phyloP scores from a whole-genome alignment of 176 grass and related monocot genomes.

The Oryza meyeriana region DNA sequence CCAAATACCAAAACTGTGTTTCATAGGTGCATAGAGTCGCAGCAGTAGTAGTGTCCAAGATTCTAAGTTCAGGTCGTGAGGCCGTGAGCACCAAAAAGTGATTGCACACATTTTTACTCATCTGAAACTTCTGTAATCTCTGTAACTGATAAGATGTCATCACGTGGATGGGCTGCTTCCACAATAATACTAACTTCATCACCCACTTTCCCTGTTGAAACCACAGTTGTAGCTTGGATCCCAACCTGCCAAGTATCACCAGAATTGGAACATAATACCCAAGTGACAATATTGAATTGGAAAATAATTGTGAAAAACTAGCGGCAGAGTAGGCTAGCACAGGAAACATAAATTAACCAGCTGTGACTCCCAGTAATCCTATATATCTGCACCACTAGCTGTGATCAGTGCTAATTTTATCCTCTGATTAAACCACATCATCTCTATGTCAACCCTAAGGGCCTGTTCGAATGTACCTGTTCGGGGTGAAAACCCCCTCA shows the following conservation, averaged over 20 bases:
- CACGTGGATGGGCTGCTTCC: conserved; percentile 70
- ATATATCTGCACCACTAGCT: neutral
- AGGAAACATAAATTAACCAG: neutral
- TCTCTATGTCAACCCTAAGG: too few relatives aligned
- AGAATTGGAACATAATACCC: conserved; percentile 6
- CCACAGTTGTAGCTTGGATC: conserved; percentile 59
- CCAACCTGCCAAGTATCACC: conserved; percentile 52
- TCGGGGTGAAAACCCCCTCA: too few relatives aligned
- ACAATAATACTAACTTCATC: conserved; percentile 57
- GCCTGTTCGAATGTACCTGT: too few relatives aligned
- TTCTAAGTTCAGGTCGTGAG: neutral
- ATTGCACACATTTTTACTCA: conserved; percentile 32
- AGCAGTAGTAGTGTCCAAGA: neutral
- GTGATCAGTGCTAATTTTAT: neutral
- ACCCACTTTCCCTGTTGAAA: conserved; percentile 62
- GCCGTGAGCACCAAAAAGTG: neutral
- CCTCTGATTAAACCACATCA: neutral
- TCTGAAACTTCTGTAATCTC: conserved; percentile 66
- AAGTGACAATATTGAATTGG: neutral
- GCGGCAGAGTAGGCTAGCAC: neutral
- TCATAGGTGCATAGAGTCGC: neutral
- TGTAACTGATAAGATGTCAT: conserved; percentile 61
- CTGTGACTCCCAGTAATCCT: neutral
- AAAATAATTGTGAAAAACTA: neutral
- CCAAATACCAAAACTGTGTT: neutral